Evolutionary conservation across 2,329 filamentous ascomycete species (phyloP).

Genomic region (Thielaviopsis punctulata): DNA sequence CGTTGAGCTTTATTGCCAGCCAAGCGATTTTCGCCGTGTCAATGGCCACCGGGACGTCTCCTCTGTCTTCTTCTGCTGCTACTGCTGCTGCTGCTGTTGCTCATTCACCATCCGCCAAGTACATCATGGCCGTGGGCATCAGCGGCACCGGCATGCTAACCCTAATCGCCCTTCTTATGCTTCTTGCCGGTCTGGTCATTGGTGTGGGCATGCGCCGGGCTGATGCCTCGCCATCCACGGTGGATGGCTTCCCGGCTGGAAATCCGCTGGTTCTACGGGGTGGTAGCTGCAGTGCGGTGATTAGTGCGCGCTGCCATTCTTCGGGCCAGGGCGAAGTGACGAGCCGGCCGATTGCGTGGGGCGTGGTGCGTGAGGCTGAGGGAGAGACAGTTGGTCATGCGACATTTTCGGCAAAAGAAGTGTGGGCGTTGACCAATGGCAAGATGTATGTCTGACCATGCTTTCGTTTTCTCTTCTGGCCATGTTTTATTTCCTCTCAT

Average conservation of each 20-base stretch:
- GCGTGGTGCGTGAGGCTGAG: conserved; percentile 25
- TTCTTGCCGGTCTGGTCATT: conserved; percentile 20
- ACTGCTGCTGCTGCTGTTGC: no score
- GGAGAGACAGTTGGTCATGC: conserved; percentile 26
- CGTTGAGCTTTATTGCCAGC: conserved; percentile 28
- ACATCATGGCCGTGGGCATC: conserved; percentile 23
- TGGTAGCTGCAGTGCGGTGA: conserved; percentile 34
- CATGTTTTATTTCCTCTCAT: background rate
- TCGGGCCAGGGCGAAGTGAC: conserved; percentile 19
- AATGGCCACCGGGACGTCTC: conserved; percentile 15
- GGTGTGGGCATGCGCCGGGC: conserved; percentile 25
- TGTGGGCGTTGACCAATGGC: conserved; percentile 20
- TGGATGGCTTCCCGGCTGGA: conserved; percentile 22
- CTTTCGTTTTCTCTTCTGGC: background rate
- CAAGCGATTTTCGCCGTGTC: conserved; percentile 25
- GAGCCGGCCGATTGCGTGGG: conserved; percentile 24
- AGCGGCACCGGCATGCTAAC: conserved; percentile 26
- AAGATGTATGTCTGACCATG: conserved; percentile 22
- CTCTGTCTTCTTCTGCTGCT: conserved; percentile 10
- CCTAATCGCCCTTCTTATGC: conserved; percentile 24
- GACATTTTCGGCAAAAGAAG: conserved; percentile 25
- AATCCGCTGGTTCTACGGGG: conserved; percentile 32
- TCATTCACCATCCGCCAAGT: no score
- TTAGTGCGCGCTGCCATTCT: conserved; percentile 31
- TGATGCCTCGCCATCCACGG: conserved; percentile 19